Percentiles rank a stretch among this genome's conserved stretches.
These are phyloP conservation scores for Scorias spongiosa DNA, from an alignment of 2,329 filamentous ascomycete species.

Conservation along the genomic window DNA sequence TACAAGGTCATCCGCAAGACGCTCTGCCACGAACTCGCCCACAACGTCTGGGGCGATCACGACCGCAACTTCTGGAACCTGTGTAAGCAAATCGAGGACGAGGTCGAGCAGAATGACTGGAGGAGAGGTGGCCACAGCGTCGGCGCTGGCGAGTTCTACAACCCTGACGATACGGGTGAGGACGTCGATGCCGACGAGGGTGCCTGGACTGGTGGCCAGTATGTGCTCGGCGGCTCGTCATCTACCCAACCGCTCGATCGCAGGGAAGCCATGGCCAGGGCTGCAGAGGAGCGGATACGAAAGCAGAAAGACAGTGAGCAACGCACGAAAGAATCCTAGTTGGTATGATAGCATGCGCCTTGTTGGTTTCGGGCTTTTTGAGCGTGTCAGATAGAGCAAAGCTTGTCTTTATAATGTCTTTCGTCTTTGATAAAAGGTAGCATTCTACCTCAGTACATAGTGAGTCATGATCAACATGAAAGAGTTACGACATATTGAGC, in stretches of 20 bases:
- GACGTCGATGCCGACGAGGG: conserved; percentile 46
- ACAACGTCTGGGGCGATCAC: conserved; percentile 77
- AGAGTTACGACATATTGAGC: too few relatives aligned
- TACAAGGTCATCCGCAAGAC: conserved; percentile 86
- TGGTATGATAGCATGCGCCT: too few relatives aligned
- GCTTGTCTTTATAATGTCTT: too few relatives aligned
- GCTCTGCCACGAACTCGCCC: conserved; percentile 85
- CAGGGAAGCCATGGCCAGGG: conserved; percentile 8
- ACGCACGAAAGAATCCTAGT: background rate
- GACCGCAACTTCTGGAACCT: conserved; percentile 82
- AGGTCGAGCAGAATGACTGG: conserved; percentile 73
- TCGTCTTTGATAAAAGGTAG: too few relatives aligned
- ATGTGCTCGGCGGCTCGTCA: conserved; percentile 36
- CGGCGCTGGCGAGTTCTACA: conserved; percentile 43
- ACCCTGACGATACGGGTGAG: conserved; percentile 25
- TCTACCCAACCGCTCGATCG: conserved; percentile 4
- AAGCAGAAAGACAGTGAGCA: conserved; percentile 27
- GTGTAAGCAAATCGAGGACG: conserved; percentile 71
- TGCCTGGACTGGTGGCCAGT: conserved; percentile 67
- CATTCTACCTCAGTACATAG: too few relatives aligned
- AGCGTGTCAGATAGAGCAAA: too few relatives aligned
- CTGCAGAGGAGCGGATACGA: conserved; percentile 33
- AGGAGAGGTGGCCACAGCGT: conserved; percentile 51
- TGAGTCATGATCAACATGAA: too few relatives aligned
- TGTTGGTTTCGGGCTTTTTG: too few relatives aligned